Base-by-base conservation (phyloP, 371 early-diverging fungal genomes). In the Circinella minor region DNA sequence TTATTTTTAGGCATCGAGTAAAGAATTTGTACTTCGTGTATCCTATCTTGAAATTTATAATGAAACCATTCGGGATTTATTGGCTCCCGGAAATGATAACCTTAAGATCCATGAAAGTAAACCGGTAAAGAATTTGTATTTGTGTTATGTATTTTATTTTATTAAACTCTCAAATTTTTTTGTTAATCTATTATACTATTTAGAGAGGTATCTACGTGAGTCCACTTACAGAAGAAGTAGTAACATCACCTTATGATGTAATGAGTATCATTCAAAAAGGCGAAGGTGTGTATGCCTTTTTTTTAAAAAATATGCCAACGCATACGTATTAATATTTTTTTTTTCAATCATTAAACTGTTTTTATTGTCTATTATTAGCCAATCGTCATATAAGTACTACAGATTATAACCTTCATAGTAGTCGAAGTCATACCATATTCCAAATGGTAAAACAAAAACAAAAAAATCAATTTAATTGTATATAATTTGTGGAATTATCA, bases 11-110 rank as follows among this genome's bases (percentile, higher is more conserved):
- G 68, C 80, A 18, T 67, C 70, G 6, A 80, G 88, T 51, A 89
- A 92, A 36, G 95, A 96, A 76, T 96, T 92, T 71, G 79, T 96
- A 27, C 71, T 97, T 39, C 90, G 95, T 60, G 97, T 98, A 14
- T 95, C 98, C 3, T 99, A 96, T 80, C 70, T 98, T 43, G 99
- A 99, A 78, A 96, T 99, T 61, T 99, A 99, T 82, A 99, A 99
- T 80, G 99, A 99, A 77, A 86, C 90, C 0, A 86, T 99, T 37
- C 89, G 92, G 66, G 98, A 99, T 75, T 78, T 99, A 69, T 76
- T 99, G 8, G 78, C 90, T 27, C 95, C 96, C 0, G 86, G 89
- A 15, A 90, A 89, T 48, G 84, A 82, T 54, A 93, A 96, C 63
- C 74, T 97, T 17, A 86, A 89, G 70, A 95, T 96, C 55, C 92